These are phyloP conservation scores for Pyrenophora graminea DNA, from an alignment of 2,329 filamentous ascomycete genomes.

Conservation along the genomic window DNA sequence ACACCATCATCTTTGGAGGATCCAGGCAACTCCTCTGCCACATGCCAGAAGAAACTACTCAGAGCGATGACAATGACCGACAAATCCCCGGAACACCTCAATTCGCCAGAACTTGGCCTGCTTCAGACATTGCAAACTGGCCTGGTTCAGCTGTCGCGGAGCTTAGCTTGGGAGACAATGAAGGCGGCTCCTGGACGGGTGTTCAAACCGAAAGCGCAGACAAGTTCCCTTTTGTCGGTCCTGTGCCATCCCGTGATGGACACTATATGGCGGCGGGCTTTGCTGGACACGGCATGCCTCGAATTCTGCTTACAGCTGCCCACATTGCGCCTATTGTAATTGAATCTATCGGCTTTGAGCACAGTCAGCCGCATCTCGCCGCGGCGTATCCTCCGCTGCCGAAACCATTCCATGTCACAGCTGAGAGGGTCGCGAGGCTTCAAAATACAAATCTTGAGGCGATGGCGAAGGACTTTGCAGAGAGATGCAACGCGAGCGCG, in stretches of 20 bases:
- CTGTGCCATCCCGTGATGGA: slow-evolving; percentile 3
- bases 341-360: slow-evolving; percentile 7
- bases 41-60: slow-evolving; percentile 6
- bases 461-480: neutral
- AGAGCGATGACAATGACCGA: slow-evolving; percentile 9
- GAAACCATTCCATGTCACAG: slow-evolving; percentile 9
- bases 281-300: slow-evolving; percentile 16
- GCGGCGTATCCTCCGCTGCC: slow-evolving; percentile 11
- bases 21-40: slow-evolving; percentile 11
- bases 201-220: slow-evolving; percentile 10
- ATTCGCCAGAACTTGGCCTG: slow-evolving; percentile 13
- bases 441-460: slow-evolving; percentile 4
- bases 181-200: slow-evolving; percentile 17
- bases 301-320: slow-evolving; percentile 11
- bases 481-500: slow-evolving; percentile 6
- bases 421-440: slow-evolving; percentile 10
- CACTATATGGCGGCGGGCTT: slow-evolving; percentile 16
- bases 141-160: slow-evolving; percentile 2
- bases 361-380: slow-evolving; percentile 7
- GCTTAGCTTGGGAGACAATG: slow-evolving; percentile 5
- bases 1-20: slow-evolving; percentile 17
- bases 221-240: slow-evolving; percentile 13
- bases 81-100: slow-evolving; percentile 10
- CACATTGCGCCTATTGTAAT: slow-evolving; percentile 13
- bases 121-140: slow-evolving; percentile 9